Base-by-base conservation (phyloP, 208 protist genomes). In the Herpetomonas tarakana region DNA sequence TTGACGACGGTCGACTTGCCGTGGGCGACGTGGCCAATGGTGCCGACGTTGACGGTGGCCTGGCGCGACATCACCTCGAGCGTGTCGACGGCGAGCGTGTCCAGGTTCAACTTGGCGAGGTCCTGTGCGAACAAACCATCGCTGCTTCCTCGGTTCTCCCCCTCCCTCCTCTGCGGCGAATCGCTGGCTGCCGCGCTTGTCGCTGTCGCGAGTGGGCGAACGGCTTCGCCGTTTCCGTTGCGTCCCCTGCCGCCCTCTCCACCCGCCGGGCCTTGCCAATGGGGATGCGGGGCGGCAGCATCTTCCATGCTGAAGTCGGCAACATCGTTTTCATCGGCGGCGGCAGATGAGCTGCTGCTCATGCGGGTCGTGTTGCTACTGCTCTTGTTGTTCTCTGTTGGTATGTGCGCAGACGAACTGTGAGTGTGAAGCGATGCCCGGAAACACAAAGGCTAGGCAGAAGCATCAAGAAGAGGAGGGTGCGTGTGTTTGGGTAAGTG, bases 1-100 rank as follows among this genome's bases (percentile, higher is more conserved):
- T 98, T 98, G 50, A 99, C 98, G 14, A 99, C 96, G 26, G 99
- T 99, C 35, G 98, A 99, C 81, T 99, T 99, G 63, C 99, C 99
- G 89, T 99, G 99, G 2, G 99, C 98, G 27, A 99, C 99, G 76
- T 99, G 99, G 45, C 99, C 99, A 73, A 99, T 99, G 21, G 98
- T 99, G 60, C 98, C 98, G 65, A 99, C 98, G 78, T 99, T 99
- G 58, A 99, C 99, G 9, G 99, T 99, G 9, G 98, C 98, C 84
- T 99, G 98, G n/a, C 98, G 80, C 21, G 83, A 93, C 74, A 99
- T 99, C 28, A 99, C 97, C 58, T 99, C 93, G 58, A 91, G 93
- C 47, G 96, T 97, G 41, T 98, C 79, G 41, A 98, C 97, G 29
- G 56, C 90, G 24, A 99, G 82, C 50, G 78, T 86, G 29, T 82